These are phyloP conservation scores for Pyracantha coccinea DNA, from an alignment of 331 rosid genomes.

Conservation along the genomic window DNA sequence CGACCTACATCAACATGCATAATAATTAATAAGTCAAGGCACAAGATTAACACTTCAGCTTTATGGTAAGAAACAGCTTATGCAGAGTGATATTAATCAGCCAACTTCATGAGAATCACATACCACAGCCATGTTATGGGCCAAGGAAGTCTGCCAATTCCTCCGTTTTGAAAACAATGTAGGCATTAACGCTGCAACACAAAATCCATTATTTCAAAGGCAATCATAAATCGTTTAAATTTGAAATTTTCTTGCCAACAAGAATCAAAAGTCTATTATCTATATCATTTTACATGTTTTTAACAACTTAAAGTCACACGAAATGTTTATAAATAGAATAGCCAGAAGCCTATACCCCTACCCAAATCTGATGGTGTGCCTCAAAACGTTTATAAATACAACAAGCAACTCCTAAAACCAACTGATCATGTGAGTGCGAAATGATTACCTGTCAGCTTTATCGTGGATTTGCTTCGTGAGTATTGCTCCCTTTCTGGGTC, in stretches of 20 bases:
- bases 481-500: slow-evolving; percentile 79
- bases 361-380: not conserved
- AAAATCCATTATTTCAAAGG: not conserved
- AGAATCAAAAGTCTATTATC: not conserved
- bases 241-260: not conserved
- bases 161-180: slow-evolving; percentile 64
- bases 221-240: not conserved
- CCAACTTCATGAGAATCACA: not conserved
- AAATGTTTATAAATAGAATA: not conserved
- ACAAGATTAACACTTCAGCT: not conserved
- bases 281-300: not conserved
- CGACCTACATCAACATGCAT: slow-evolving; percentile 44
- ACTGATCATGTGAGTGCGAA: not conserved
- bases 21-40: not conserved
- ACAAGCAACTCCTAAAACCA: not conserved
- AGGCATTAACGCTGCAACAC: slow-evolving; percentile 70
- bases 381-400: not conserved
- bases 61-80: not conserved
- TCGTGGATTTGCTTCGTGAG: slow-evolving; percentile 63
- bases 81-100: not conserved
- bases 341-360: too few relatives aligned
- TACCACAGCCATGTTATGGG: slow-evolving; percentile 88
- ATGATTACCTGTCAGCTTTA: slow-evolving; percentile 62
- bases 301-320: not conserved
- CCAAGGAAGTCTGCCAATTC: slow-evolving; percentile 77